Percentiles rank a stretch among this genome's conserved stretches.
These are phyloP conservation scores for Crucibulum laeve DNA, from an alignment of 768 basidiomycete genomes.

Conservation along the genomic window DNA sequence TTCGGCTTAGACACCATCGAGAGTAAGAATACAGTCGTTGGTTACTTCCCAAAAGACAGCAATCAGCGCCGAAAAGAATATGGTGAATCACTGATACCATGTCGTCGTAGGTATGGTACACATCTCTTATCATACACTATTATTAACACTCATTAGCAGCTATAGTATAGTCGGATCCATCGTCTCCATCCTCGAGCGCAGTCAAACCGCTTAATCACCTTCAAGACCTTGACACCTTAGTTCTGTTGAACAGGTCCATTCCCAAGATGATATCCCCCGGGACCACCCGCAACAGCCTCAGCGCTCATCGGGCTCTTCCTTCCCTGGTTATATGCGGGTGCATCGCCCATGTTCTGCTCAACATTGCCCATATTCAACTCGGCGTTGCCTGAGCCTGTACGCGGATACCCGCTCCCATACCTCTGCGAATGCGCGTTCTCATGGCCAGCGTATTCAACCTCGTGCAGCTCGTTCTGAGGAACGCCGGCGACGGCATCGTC, in stretches of 20 bases:
- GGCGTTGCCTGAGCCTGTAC: background rate
- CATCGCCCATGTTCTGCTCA: background rate
- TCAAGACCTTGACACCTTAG: too few relatives aligned
- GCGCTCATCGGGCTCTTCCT: background rate
- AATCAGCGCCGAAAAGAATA: too few relatives aligned
- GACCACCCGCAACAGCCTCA: background rate
- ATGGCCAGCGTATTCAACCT: conserved; percentile 4
- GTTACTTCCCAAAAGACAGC: too few relatives aligned
- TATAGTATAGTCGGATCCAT: too few relatives aligned
- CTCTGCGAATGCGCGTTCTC: background rate
- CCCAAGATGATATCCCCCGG: background rate
- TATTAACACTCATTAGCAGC: too few relatives aligned
- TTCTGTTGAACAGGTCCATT: background rate
- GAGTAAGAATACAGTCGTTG: too few relatives aligned
- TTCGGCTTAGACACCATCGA: too few relatives aligned
- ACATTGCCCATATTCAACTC: background rate
- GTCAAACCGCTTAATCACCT: too few relatives aligned
- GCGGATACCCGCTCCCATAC: background rate
- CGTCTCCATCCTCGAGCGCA: too few relatives aligned
- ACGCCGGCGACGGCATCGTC: conserved; percentile 16
- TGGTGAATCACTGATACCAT: too few relatives aligned
- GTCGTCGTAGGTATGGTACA: too few relatives aligned
- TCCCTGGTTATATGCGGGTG: background rate
- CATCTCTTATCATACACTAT: too few relatives aligned
- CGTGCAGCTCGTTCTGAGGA: conserved; percentile 10